Base-by-base conservation (phyloP, 176 grass and related monocot genomes). In the Poa pratensis region DNA sequence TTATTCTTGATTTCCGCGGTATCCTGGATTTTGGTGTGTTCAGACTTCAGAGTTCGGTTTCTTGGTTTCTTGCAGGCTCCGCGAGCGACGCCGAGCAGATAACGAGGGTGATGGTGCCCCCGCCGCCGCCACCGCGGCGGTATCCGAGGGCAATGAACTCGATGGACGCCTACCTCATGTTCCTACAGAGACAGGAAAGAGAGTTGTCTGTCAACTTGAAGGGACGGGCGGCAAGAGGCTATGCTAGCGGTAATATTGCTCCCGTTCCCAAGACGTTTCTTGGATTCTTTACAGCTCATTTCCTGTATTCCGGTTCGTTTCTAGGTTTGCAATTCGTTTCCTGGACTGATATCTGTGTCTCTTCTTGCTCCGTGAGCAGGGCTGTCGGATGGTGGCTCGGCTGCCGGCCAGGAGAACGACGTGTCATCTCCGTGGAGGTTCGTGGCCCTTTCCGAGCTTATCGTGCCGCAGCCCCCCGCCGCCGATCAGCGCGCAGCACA, bases 141-240 rank as follows among this genome's bases (percentile, higher is more conserved):
- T 22, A 46, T 26, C 39, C 39, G 39, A 40, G 39, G 39, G 39
- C 39, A 40, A 40, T 40, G 39, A 40, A 40, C 39, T 6, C 39
- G 22, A 51, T 27, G 71, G 71, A 74, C 23, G 45, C 71, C 45
- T 28, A 74, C 45, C 2, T 7, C 4, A 3, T 74, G 15, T 27
- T 10, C 71, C 14, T 50, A 17, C 5, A 28, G 71, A 74, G 15
- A 23, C 23, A 51, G 71, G 71, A 74, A 23, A 74, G 14, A 19
- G 71, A 51, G 11, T 11, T 74, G 71, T 51, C 45, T 50, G 71
- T 51, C 71, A 17, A 51, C 71, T 4, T 74, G 71, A 51, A 24
- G 71, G 71, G 71, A 28, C 71, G 16, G 23, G 45, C 71, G 71
- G 71, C 43, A 46, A 74, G 71, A 74, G 71, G 45, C 14, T 51